Conservation (phyloP, 768 basidiomycete species). For the Pulveroboletus sp. region DNA sequence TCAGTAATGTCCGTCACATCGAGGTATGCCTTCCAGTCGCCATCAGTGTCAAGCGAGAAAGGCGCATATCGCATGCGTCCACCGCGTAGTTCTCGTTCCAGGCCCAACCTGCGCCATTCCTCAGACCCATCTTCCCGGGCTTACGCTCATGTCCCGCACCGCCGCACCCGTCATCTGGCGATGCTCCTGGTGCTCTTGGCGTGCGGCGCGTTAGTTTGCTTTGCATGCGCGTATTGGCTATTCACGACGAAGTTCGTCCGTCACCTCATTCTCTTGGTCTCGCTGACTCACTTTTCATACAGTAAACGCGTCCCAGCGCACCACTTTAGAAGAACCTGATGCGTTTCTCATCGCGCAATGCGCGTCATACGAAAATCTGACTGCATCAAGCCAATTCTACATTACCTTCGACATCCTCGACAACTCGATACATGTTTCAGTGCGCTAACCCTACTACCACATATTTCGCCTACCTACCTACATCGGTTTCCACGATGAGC, state of each 20-base stretch:
- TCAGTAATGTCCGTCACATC: conserved; percentile 10
- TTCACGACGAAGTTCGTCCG: conserved; percentile 56
- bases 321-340: conserved; percentile 1
- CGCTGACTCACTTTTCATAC: conserved; percentile 12
- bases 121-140: conserved; percentile 4
- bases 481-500: conserved; percentile 82
- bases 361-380: background rate
- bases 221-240: conserved; percentile 59
- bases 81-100: conserved; percentile 27
- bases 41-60: conserved; percentile 61
- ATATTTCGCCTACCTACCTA: conserved; percentile 74
- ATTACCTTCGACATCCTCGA: conserved; percentile 32
- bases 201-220: conserved; percentile 47
- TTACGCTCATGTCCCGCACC: conserved; percentile 15
- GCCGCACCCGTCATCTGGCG: conserved; percentile 34
- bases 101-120: conserved; percentile 18
- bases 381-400: background rate
- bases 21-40: conserved; percentile 39
- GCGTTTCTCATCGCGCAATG: background rate
- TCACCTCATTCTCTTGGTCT: conserved; percentile 13
- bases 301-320: conserved; percentile 20
- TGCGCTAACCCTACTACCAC: conserved; percentile 15
- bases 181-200: conserved; percentile 44
- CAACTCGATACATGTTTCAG: conserved; percentile 7
- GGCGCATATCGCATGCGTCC: conserved; percentile 62